These are phyloP conservation scores for Kockovaella imperatae DNA, from an alignment of 768 basidiomycete genomes.

Conservation along the genomic window DNA sequence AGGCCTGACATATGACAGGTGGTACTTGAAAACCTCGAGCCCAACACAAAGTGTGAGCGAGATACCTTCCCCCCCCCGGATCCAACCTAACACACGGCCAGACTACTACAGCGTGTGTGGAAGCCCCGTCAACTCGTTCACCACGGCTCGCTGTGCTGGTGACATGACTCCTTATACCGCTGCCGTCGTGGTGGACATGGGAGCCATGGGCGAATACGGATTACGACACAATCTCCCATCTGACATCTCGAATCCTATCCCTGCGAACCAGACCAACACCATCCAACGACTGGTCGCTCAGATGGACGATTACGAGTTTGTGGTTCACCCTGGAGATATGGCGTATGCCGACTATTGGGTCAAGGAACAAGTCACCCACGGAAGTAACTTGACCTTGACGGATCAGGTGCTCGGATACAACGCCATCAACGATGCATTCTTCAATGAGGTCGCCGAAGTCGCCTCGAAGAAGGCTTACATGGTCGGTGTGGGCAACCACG, in stretches of 20 bases:
- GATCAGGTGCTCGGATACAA: too few species aligned
- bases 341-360: constrained; percentile 15
- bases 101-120: background rate
- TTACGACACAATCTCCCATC: background rate
- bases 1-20: background rate
- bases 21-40: background rate
- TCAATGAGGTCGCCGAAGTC: constrained; percentile 13
- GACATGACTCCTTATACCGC: constrained; percentile 8
- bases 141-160: constrained; percentile 6
- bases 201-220: constrained; percentile 9
- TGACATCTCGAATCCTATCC: background rate
- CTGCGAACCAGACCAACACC: background rate
- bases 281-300: background rate
- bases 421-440: constrained; percentile 17
- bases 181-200: constrained; percentile 13
- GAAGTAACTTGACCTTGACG: too few species aligned
- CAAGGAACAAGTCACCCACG: too few species aligned
- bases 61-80: background rate
- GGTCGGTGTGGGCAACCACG: constrained; percentile 39
- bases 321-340: constrained; percentile 5
- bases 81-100: background rate
- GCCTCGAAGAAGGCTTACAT: constrained; percentile 31
- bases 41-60: background rate
- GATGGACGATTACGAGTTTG: constrained; percentile 1
- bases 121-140: constrained; percentile 5